Evolutionary conservation across 805 yeast genomes (phyloP).

Genomic region (Barnettozyma sp.): DNA sequence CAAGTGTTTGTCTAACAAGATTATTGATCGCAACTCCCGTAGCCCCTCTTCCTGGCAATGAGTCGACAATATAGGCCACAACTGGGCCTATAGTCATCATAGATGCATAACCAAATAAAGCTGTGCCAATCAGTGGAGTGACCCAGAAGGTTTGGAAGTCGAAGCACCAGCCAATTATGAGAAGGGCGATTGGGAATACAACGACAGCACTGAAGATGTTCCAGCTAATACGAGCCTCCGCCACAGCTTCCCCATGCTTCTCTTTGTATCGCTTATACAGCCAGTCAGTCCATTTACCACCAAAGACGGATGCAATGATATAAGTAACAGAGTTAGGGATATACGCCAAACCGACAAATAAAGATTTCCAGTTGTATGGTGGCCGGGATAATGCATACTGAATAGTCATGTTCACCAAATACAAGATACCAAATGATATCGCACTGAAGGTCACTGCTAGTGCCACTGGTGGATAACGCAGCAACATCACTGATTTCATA

Average conservation of each 20-base stretch:
- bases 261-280: constrained; percentile 45
- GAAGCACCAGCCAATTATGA: constrained; percentile 81
- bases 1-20: constrained; percentile 62
- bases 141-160: constrained; percentile 65
- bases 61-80: constrained; percentile 73
- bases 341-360: constrained; percentile 68
- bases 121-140: constrained; percentile 74
- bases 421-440: constrained; percentile 62
- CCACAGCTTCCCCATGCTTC: constrained; percentile 59
- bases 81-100: constrained; percentile 82
- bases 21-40: constrained; percentile 84
- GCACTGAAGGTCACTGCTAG: constrained; percentile 61
- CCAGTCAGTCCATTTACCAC: constrained; percentile 74
- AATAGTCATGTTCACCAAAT: constrained; percentile 69
- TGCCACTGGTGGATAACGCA: constrained; percentile 68
- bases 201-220: constrained; percentile 62
- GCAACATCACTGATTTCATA: constrained; percentile 48
- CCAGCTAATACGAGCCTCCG: constrained; percentile 75
- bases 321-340: constrained; percentile 81
- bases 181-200: constrained; percentile 53
- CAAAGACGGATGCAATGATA: constrained; percentile 65
- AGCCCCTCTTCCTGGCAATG: constrained; percentile 82
- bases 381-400: constrained; percentile 50
- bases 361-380: constrained; percentile 65
- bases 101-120: constrained; percentile 73